Conservation (phyloP, 2,329 filamentous ascomycete species). For the Arthrocladium fulminans region DNA sequence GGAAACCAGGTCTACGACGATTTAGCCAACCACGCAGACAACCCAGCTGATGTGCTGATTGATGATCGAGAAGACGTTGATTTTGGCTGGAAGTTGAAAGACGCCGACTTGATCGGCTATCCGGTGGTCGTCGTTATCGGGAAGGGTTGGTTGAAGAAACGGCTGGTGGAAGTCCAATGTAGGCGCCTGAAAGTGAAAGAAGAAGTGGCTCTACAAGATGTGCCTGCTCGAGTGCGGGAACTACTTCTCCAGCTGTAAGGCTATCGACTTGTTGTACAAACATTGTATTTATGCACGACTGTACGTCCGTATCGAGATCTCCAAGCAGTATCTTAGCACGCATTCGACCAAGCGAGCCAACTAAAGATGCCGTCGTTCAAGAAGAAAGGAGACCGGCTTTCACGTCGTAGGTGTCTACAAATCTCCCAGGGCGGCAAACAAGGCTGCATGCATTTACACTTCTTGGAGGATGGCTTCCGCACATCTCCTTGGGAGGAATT, state of each 20-base stretch:
- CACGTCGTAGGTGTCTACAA: background rate
- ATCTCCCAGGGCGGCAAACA: background rate
- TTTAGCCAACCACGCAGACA: constrained; percentile 31
- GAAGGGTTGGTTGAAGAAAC: constrained; percentile 52
- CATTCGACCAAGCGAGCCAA: too few species aligned
- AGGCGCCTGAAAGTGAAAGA: constrained; percentile 56
- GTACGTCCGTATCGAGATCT: background rate
- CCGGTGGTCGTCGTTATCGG: constrained; percentile 75
- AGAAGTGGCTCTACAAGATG: constrained; percentile 44
- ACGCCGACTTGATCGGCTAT: constrained; percentile 84
- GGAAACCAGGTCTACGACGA: constrained; percentile 56
- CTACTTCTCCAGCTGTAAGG: constrained; percentile 46
- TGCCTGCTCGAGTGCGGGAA: constrained; percentile 40
- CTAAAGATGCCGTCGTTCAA: background rate
- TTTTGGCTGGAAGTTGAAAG: constrained; percentile 77
- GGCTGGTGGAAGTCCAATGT: constrained; percentile 69
- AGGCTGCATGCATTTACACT: background rate
- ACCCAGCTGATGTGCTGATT: constrained; percentile 54
- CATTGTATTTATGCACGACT: background rate
- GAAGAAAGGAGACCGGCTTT: background rate
- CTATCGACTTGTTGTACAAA: constrained; percentile 2
- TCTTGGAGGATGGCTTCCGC: background rate
- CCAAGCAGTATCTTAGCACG: too few species aligned
- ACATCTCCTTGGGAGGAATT: too few species aligned
- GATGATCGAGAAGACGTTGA: constrained; percentile 60